Base-by-base conservation (phyloP, 306 rosid genomes). In the Hippophae tibetana region DNA sequence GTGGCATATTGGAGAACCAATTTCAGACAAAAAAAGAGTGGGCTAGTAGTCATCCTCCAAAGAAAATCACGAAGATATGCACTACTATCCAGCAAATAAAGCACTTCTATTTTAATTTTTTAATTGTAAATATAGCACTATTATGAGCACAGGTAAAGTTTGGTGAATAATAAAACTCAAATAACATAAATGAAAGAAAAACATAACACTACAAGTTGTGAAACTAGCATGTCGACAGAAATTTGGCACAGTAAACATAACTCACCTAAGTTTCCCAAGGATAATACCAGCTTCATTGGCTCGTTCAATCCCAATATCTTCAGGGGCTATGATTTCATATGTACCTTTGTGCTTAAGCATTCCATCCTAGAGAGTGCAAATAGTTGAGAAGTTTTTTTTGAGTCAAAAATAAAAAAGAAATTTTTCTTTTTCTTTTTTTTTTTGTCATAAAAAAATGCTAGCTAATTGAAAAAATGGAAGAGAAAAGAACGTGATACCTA, bases 301-400 rank as follows among this genome's bases (percentile, higher is more conserved):
- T 72, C 94, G 80, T 67, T 92, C 95, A 10, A 74, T 31, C 43
- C 99, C 99, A 62, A 92, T 88, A 61, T 82, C 99, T 84, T 88
- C 97, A 6, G 96, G 96, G 66, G 90, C 58, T 65, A 92, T 92
- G 60, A 92, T 92, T 76, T 92, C 99, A 47, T 92, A 92, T 43
- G 99, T 92, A 27, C 81, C 72, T 74, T 86, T 88, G 78, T 92
- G 93, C 66, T 92, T 92, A 58, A 92, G 88, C 99, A 92, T 92
- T 65, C 99, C 99, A 79, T 92, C 99, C 99, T 92, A 70, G 44
- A 63, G 38, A 54, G 61, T 41, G 74, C 9, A 58, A 31, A 42
- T 60, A 53, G 26, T 63, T 48, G 45, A 8, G 42, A 46, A 60
- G n/a, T 31, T 26, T 48, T 43, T 42, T 13, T 38, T n/a, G 14